Evolutionary conservation across 257 asterid species (phyloP), one percentile per base, ranked within the genome.

Genomic region (Rhazya stricta): DNA sequence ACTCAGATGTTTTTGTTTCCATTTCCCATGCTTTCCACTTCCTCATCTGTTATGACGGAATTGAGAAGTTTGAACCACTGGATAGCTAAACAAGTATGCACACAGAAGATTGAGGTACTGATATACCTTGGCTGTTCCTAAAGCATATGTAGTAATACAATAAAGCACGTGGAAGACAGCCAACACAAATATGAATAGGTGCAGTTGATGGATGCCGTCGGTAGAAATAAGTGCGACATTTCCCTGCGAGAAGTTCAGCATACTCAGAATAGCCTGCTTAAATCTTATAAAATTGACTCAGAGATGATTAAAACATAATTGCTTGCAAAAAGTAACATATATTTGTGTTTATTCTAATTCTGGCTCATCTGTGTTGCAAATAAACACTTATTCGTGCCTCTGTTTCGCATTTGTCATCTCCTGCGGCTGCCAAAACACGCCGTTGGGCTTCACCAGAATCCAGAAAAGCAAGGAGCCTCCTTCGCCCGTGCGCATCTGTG

Each of bases 11-110:
- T 80, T 57, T 86, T n/a, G 96, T 91, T 79, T 87, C 96, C 60
- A 75, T 81, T 82, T 91, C 97, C 97, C 97, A 91, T 23, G 81
- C 74, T 78, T 79, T 88, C 97, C 95, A 91, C 80, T 79, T 86
- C 78, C 90, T 84, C 97, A 91, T 91, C 96, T 90, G 82, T 61
- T 69, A 54, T 34, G 39, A 72, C 39, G 21, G 3, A 63, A n/a
- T 19, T 18, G 27, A 5, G 13, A 27, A 15, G 27, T 46, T 25
- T 19, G 15, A 50, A 13, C 9, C 4, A 11, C 69, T 25, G 19
- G 10, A 51, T 78, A 10, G 34, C 12, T 21, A 36, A 36, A 66
- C 12, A 21, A 19, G 4, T 39, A 27, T 37, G 16, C 15, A 32
- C 25, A 19, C 41, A n/a, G 37, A 21, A 0, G 36, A 18, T 4